A percentile compares a stretch with the other conserved stretches of the same genome.
Evolutionary conservation across 495 filamentous ascomycete genomes (phyloP).

Genomic region (Aspergillus cavernicola): DNA sequence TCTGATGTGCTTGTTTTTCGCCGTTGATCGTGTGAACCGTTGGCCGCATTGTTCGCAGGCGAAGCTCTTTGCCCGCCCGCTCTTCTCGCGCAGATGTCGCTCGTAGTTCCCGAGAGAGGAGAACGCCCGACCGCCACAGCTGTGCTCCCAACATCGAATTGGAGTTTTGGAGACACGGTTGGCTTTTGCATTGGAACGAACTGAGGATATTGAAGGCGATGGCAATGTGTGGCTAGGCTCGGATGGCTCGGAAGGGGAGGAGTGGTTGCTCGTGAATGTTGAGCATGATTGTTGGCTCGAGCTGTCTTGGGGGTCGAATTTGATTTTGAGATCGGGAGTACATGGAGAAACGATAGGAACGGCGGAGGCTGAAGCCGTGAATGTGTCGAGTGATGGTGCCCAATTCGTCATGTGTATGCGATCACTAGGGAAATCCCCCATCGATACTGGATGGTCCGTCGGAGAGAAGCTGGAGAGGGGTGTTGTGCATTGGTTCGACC

Average conservation of each 20-base stretch:
- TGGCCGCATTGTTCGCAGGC: conserved; percentile 11
- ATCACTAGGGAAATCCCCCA: background rate
- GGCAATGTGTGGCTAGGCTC: background rate
- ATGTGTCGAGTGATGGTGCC: background rate
- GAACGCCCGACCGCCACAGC: conserved; percentile 13
- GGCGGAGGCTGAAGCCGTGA: background rate
- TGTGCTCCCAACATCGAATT: conserved; percentile 13
- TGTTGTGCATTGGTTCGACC: conserved; percentile 1
- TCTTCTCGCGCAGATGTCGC: conserved; percentile 13
- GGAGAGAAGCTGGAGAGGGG: conserved; percentile 2
- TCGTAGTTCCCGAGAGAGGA: conserved; percentile 15
- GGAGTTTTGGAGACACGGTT: conserved; percentile 1
- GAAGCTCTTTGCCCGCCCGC: conserved; percentile 11
- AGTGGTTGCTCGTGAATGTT: background rate
- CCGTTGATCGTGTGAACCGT: conserved; percentile 11
- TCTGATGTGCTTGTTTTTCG: conserved; percentile 11
- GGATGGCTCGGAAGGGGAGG: background rate
- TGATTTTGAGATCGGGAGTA: background rate
- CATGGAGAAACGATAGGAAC: background rate
- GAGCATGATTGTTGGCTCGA: background rate
- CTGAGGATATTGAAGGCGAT: background rate
- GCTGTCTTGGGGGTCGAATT: background rate
- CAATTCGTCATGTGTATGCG: background rate
- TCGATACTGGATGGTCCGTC: background rate
- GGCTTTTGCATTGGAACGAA: background rate